Base-by-base conservation (phyloP, 1,139 yeast species). In the Meyerozyma smithsonii region DNA sequence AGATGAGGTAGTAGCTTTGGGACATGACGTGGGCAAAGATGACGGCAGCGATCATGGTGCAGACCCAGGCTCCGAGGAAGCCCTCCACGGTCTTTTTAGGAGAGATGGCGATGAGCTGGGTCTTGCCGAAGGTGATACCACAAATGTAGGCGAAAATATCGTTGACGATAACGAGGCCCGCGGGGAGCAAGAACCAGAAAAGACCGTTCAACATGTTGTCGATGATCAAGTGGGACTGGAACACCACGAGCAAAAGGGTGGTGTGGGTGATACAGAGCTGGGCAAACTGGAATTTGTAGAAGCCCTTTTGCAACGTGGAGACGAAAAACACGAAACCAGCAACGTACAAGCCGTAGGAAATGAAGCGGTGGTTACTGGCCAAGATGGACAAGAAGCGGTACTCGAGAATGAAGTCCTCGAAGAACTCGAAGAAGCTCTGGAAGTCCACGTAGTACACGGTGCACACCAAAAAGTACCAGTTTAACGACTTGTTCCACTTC, bases 21-120 rank as follows among this genome's bases (percentile, higher is more conserved):
- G 85, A 70, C 47, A 89, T 69, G 38, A 84, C 55, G 48, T 75
- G 76, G 3, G 95, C 75, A 41, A 89, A 72, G 8, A 81, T 39
- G 33, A 86, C 64, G 2, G 94, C 89, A 45, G 87, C 81, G 37
- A 85, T 46, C 6, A 87, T 81, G 10, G 99, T 92, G 59, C 95
- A 90, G 38, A 88, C 65, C 98, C 98, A 92, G 17, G 97, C 99
- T 40, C 99, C 99, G 36, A 90, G 66, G 57, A 92, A 92, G 3
- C 99, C 99, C 65, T 92, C 99, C 20, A 90, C 90, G 1, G 99
- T 92, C 66, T 92, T 92, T 63, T 92, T 92, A 39, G 99, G 98
- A 12, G 96, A 87, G 48, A 92, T 87, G 42, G 86, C 90, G 54
- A 94, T 88, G 55, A 92, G 77, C 58, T 87, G 96, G 37, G 97